Evolutionary conservation across 106 monocot species (phyloP).

Genomic region (Dendrobium huoshanense): DNA sequence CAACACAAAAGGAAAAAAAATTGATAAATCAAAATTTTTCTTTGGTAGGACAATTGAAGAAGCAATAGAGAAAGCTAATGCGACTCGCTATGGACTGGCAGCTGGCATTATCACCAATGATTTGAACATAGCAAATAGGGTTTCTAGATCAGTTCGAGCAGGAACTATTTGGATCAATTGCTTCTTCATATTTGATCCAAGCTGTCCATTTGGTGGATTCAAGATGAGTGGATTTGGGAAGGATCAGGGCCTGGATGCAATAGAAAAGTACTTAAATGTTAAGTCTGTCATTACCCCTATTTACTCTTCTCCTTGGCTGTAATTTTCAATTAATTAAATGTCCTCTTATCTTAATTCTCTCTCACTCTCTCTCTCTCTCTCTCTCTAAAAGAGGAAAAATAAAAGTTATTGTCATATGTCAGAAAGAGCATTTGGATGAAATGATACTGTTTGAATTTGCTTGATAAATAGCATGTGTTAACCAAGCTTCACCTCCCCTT

Average conservation of each 20-base stretch:
- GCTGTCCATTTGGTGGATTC: slow-evolving; percentile 44
- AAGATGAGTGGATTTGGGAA: slow-evolving; percentile 65
- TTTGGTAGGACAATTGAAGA: slow-evolving; percentile 45
- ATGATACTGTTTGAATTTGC: too few species aligned
- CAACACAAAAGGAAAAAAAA: too few species aligned
- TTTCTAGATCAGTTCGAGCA: slow-evolving; percentile 42
- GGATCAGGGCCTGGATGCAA: slow-evolving; percentile 29
- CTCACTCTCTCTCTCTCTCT: too few species aligned
- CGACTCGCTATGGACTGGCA: slow-evolving; percentile 23
- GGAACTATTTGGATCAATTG: slow-evolving; percentile 53
- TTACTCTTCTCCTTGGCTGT: slow-evolving; percentile 49
- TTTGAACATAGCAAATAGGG: slow-evolving; percentile 38
- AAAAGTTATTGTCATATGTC: too few species aligned
- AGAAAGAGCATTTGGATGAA: too few species aligned
- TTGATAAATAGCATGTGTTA: too few species aligned
- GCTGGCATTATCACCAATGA: slow-evolving; percentile 59
- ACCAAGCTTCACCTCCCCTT: too few species aligned
- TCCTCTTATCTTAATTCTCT: too few species aligned
- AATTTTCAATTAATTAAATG: background rate
- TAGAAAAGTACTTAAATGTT: slow-evolving; percentile 36
- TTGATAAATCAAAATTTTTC: background rate
- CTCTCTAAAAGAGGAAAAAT: too few species aligned
- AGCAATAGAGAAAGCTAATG: slow-evolving; percentile 25
- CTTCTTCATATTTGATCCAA: slow-evolving; percentile 38
- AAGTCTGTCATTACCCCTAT: slow-evolving; percentile 53